Evolutionary conservation across 2,329 filamentous ascomycete genomes (phyloP), one percentile per base, ranked within the genome.

Genomic region (Dactylellina drechsleri): DNA sequence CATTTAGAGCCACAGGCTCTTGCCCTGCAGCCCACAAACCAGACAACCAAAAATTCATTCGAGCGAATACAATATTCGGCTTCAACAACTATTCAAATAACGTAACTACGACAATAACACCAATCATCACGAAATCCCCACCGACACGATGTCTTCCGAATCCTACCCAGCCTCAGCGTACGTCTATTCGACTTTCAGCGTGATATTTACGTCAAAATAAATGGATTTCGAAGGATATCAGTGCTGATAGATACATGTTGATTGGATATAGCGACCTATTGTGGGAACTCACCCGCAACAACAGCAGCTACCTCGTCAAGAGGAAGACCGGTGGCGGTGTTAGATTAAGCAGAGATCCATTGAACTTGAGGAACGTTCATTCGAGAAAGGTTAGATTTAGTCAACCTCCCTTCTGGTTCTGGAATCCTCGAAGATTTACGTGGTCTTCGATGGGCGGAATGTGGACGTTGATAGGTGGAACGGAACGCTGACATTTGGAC

Each of bases 271-370:
- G 72, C 61, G 72, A 76, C n/a, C 72, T 76, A 28, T 61, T 76
- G 60, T 71, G 43, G 58, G 31, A 65, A 66, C 52, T 73, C 77
- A 75, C 82, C 97, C 93, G 93, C 85, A 85, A 85, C 86, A 89
- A 92, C 86, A 97, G 96, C 86, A 85, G 92, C 83, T 97, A 87
- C 89, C 90, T 97, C 83, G 91, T 94, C 84, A 97, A 97, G 91
- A 91, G 92, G 86, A 90, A 89, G 83, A 85, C 85, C 81, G 86
- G 86, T 82, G 93, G 92, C 82, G 91, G 92, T 83, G 86, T 91
- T 81, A 91, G 92, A 85, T 92, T 98, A 88, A 97, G 94, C 81
- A 90, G 92, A 81, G 94, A 98, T 83, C 92, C 93, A 81, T 85
- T 97, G 80, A 98, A 98, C 89, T 85, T 97, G 85, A 87, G 86